Percentiles rank a stretch among this genome's conserved stretches.
Evolutionary conservation across 2,329 filamentous ascomycete species (phyloP).

Genomic region (Cladosporium sp.): DNA sequence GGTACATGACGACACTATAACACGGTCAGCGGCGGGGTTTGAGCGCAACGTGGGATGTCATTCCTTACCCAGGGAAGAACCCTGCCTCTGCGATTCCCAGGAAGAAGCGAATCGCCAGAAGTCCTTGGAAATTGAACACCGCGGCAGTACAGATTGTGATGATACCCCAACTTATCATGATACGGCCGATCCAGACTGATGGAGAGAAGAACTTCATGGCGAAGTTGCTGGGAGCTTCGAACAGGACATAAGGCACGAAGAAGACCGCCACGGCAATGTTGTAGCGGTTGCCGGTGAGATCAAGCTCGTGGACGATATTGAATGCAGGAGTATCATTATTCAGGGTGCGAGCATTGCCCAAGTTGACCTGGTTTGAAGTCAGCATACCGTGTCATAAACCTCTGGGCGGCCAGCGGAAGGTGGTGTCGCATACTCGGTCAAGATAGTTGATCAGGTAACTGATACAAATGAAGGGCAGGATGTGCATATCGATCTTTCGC

Average conservation of each 20-base stretch:
- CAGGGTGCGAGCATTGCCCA: conserved; percentile 41
- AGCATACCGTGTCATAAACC: neutral
- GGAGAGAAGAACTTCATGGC: conserved; percentile 22
- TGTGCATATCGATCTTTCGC: conserved; percentile 64
- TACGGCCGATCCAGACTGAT: conserved; percentile 20
- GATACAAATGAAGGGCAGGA: conserved; percentile 65
- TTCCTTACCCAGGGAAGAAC: conserved; percentile 44
- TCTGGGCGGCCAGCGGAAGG: neutral
- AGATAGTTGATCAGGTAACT: conserved; percentile 19
- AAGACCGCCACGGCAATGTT: conserved; percentile 55
- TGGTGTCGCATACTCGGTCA: conserved; percentile 4
- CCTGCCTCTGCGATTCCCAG: conserved; percentile 44
- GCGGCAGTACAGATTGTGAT: conserved; percentile 21
- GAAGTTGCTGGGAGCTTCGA: conserved; percentile 54
- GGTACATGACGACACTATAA: conserved; percentile 37
- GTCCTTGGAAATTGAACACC: conserved; percentile 19
- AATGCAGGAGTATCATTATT: conserved; percentile 40
- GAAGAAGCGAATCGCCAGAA: conserved; percentile 13
- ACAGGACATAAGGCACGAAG: conserved; percentile 58
- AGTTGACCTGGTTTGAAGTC: conserved; percentile 20
- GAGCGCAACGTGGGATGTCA: conserved; percentile 37
- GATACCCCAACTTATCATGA: conserved; percentile 23
- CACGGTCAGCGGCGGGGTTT: conserved; percentile 68
- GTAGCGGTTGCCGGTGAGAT: conserved; percentile 54
- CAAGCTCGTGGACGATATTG: conserved; percentile 50